Evolutionary conservation across 2,329 filamentous ascomycete genomes (phyloP).

Genomic region (Fusarium sp.): DNA sequence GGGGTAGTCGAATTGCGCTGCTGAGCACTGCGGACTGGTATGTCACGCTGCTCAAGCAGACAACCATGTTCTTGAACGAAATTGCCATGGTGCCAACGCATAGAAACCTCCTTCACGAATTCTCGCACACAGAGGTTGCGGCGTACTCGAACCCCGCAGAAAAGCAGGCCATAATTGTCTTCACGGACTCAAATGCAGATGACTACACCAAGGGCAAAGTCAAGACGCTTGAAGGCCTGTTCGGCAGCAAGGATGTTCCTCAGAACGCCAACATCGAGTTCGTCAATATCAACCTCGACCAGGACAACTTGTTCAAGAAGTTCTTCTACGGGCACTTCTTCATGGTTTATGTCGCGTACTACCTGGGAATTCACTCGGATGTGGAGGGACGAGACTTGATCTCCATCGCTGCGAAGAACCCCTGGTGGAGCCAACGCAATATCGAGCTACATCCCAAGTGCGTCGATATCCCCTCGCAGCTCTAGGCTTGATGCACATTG

Average conservation of each 20-base stretch:
- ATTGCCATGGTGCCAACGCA: not conserved
- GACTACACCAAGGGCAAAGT: conserved; percentile 3
- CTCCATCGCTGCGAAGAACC: no score
- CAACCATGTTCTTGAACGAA: not conserved
- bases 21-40: not conserved
- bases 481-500: no score
- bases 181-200: conserved; percentile 1
- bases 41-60: conserved; percentile 2
- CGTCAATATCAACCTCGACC: conserved; percentile 1
- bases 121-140: not conserved
- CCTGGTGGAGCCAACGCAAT: no score
- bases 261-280: conserved; percentile 7
- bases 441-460: no score
- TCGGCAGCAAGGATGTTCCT: not conserved
- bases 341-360: no score
- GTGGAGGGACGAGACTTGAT: no score
- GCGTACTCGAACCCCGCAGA: conserved; percentile 1
- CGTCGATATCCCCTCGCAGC: no score
- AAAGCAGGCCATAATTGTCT: not conserved
- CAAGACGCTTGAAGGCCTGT: not conserved
- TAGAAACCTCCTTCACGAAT: not conserved
- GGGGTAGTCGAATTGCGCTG: not conserved
- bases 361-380: no score
- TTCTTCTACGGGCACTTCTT: not conserved
- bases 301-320: not conserved